These are phyloP conservation scores for Fraxinus albicans DNA, from an alignment of 305 asterid genomes.

Conservation along the genomic window DNA sequence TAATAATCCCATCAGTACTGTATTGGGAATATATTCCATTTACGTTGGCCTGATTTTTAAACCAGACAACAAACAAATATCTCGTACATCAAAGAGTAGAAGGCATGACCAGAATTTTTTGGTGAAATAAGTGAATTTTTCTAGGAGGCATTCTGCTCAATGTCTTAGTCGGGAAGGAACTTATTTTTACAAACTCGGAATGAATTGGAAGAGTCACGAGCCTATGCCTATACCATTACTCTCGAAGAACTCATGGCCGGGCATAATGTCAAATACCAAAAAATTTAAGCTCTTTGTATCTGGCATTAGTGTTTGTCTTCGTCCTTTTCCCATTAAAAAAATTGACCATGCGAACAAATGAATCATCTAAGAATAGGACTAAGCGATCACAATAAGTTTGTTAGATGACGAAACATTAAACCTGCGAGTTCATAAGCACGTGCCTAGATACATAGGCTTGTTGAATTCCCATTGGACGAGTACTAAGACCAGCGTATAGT, in stretches of 20 bases:
- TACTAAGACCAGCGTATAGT: neutral
- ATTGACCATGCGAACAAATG: neutral
- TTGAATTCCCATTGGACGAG: neutral
- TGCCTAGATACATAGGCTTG: neutral
- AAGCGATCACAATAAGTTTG: neutral
- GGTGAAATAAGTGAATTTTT: too few relatives aligned
- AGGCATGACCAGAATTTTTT: too few relatives aligned
- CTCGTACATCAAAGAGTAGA: neutral
- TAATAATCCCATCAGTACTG: neutral
- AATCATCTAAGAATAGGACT: neutral
- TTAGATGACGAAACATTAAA: neutral
- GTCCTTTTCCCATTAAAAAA: neutral
- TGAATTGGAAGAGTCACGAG: neutral
- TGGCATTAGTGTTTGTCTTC: neutral
- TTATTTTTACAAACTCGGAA: too few relatives aligned
- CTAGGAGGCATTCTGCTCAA: too few relatives aligned
- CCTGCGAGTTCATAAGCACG: neutral
- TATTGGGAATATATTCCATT: neutral
- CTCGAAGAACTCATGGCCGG: neutral
- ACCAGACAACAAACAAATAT: neutral
- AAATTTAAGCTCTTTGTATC: too few relatives aligned
- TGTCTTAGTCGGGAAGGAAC: too few relatives aligned
- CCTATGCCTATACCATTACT: neutral
- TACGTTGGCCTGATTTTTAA: neutral
- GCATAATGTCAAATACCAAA: too few relatives aligned